Conservation (phyloP, 2,329 filamentous ascomycete species). For the Grosmannia clavigera region DNA sequence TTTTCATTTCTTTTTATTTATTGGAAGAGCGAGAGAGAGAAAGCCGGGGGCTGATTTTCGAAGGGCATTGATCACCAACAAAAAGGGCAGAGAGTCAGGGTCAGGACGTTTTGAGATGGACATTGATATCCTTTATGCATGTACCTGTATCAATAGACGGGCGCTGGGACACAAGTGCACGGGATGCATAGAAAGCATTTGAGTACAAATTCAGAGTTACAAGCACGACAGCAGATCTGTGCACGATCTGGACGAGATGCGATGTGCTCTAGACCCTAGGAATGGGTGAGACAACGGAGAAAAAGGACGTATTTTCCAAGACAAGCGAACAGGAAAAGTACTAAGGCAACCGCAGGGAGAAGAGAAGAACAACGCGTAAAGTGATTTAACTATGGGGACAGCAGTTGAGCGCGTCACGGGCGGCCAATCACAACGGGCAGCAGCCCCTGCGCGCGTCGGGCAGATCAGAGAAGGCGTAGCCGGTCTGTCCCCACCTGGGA, state of each 20-base stretch:
- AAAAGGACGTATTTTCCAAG: background rate
- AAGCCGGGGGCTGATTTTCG: background rate
- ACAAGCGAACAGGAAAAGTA: too few relatives aligned
- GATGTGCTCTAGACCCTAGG: background rate
- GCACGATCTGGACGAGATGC: background rate
- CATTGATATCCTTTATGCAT: background rate
- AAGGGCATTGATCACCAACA: background rate
- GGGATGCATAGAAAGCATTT: background rate
- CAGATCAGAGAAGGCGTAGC: background rate
- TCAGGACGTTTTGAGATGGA: background rate
- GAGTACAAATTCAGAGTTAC: background rate
- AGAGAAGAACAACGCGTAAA: conserved; percentile 8
- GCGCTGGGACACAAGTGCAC: background rate
- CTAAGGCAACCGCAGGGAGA: background rate
- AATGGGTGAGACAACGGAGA: background rate
- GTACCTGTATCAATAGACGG: conserved; percentile 2
- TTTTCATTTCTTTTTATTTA: background rate
- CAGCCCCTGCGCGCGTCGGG: background rate
- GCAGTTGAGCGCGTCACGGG: conserved; percentile 1
- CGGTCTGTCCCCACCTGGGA: background rate
- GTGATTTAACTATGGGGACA: background rate
- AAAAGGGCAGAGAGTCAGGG: background rate
- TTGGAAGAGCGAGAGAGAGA: background rate
- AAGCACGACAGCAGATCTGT: background rate
- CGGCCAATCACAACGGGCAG: conserved; percentile 3